Evolutionary conservation across 805 yeast genomes (phyloP), one percentile per base, ranked within the genome.

Genomic region (Lipomyces mesembrius): DNA sequence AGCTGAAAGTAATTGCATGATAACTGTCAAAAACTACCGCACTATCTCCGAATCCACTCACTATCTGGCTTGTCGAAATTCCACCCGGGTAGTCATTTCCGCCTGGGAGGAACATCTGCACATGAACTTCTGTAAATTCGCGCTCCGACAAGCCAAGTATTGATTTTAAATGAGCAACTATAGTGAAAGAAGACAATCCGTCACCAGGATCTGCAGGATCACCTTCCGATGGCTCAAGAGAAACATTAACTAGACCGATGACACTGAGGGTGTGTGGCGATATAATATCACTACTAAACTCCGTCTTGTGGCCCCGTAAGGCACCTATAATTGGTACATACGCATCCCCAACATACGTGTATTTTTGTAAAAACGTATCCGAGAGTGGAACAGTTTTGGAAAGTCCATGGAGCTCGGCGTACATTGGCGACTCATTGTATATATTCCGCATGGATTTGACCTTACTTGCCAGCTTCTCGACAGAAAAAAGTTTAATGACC

Each of bases 191-290:
- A 17, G 66, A 60, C 25, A 54, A 27, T 29, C 51, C 43, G 3
- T 60, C 61, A 25, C 22, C 46, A 12, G 25, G 37, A 22, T 34
- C 51, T 3, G 34, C 39, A 11, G 37, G 37, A 5, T 20, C 51
- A 22, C 52, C 57, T 12, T 27, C 52, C 17, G 67, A 53, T 20
- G 71, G 65, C 49, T 63, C 70, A 9, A 71, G 51, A 5, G 43
- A 43, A 5, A 71, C 17, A 11, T 57, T 59, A 2, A 65, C 54
- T 12, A 70, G 46, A 9, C 75, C 75, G 9, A 68, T 57, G 14
- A 71, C 65, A 49, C 66, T 61, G 27, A 66, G 61, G 2, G 74
- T 73, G 54, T 69, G 70, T 3, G 75, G 74, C 2, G 75, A 72
- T 5, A 71, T 57, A 12, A 73, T 61, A 29, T 73, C 75, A 37